phyloP scores from a whole-genome alignment of 306 rosid species.

The Cucumis hystrix region DNA sequence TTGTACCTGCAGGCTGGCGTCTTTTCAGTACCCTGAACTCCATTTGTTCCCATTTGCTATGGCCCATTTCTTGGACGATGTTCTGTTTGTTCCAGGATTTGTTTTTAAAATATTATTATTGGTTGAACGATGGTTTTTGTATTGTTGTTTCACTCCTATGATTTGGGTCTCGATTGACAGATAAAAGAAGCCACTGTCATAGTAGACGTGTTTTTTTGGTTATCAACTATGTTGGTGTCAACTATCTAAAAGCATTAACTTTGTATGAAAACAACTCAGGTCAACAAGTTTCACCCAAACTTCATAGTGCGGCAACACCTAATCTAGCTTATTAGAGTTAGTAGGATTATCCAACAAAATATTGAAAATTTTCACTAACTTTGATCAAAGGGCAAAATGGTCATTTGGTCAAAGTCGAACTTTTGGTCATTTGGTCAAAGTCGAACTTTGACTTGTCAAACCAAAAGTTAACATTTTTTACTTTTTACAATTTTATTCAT shows the following conservation, averaged over 20 bases:
- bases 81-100: background rate
- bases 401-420: too few species aligned
- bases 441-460: too few species aligned
- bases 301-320: too few species aligned
- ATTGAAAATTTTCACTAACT: too few species aligned
- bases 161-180: background rate
- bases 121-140: background rate
- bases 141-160: background rate
- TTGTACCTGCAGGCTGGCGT: constrained; percentile 42
- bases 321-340: too few species aligned
- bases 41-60: background rate
- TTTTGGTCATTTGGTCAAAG: too few species aligned
- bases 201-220: background rate
- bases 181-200: background rate
- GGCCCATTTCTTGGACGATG: background rate
- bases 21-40: constrained; percentile 27
- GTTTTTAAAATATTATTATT: background rate
- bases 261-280: too few species aligned
- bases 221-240: background rate
- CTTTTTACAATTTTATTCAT: too few species aligned
- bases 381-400: too few species aligned
- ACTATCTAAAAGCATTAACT: background rate
- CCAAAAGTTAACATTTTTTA: too few species aligned
- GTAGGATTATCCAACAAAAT: too few species aligned
- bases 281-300: too few species aligned